Evolutionary conservation across 1,284 basidiomycete genomes (phyloP).

Genomic region (Rhodotorula sp.): DNA sequence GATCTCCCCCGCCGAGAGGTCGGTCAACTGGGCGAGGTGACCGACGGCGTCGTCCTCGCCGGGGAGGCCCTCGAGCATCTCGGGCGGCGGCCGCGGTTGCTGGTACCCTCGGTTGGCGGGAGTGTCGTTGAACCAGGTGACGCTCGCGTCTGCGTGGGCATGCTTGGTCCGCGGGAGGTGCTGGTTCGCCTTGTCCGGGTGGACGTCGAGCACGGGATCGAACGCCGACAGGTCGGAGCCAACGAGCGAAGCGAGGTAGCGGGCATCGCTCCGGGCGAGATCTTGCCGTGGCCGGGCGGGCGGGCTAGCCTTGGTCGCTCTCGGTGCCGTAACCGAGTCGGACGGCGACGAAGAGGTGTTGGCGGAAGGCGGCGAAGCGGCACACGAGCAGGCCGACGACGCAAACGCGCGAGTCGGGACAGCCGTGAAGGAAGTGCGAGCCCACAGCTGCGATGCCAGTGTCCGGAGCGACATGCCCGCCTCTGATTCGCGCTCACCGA

Average conservation of each 20-base stretch:
- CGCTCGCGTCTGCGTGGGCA: conserved; percentile 9
- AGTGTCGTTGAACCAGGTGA: conserved; percentile 45
- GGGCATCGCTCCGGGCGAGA: conserved; percentile 17
- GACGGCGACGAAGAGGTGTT: not conserved
- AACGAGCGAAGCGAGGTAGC: conserved; percentile 24
- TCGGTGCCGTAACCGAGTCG: not conserved
- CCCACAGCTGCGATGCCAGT: not conserved
- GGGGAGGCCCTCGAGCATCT: conserved; percentile 20
- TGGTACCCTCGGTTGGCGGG: conserved; percentile 27
- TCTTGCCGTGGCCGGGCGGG: conserved; percentile 18
- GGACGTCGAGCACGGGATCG: conserved; percentile 47
- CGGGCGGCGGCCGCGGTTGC: conserved; percentile 23
- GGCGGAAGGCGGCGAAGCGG: not conserved
- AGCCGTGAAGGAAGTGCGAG: not conserved
- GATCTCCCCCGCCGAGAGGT: conserved; percentile 35
- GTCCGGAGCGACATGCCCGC: not conserved
- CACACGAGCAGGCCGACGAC: conserved; percentile 2
- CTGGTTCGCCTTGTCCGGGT: conserved; percentile 40
- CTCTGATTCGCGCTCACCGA: no score
- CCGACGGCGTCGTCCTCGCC: conserved; percentile 37
- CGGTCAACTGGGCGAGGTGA: conserved; percentile 34
- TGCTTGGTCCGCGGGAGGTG: conserved; percentile 21
- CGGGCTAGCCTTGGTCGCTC: not conserved
- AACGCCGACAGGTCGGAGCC: conserved; percentile 42
- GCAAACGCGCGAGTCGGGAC: not conserved